Conservation (phyloP, 2,329 filamentous ascomycete genomes). For the Seiridium cupressi region DNA sequence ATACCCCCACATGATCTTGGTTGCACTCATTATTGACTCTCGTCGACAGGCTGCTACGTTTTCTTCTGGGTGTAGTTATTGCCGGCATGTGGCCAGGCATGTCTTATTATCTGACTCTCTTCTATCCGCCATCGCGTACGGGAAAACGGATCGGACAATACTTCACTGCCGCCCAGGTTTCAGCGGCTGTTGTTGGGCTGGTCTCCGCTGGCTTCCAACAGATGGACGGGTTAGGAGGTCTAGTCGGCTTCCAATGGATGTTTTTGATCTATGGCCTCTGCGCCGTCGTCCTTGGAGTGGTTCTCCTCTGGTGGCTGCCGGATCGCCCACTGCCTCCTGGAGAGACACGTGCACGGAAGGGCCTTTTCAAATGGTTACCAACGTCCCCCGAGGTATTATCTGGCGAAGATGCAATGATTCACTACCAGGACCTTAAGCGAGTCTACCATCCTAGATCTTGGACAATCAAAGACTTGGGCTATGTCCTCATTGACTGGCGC, state of each 20-base stretch:
- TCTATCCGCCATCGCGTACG: slow-evolving; percentile 83
- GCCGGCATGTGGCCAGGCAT: slow-evolving; percentile 96
- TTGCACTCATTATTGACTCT: too few relatives aligned
- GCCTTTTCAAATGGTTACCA: slow-evolving; percentile 66
- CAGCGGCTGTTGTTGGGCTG: slow-evolving; percentile 82
- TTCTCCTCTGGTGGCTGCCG: slow-evolving; percentile 85
- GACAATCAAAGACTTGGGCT: slow-evolving; percentile 67
- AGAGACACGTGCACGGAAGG: slow-evolving; percentile 47
- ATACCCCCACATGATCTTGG: neutral
- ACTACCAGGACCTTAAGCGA: slow-evolving; percentile 78
- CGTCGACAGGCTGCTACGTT: slow-evolving; percentile 65
- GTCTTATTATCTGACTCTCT: slow-evolving; percentile 88
- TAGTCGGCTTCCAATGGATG: slow-evolving; percentile 90
- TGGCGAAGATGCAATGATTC: slow-evolving; percentile 75
- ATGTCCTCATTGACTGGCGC: slow-evolving; percentile 80
- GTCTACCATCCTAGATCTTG: slow-evolving; percentile 77
- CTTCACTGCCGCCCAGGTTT: slow-evolving; percentile 85
- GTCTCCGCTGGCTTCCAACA: slow-evolving; percentile 90
- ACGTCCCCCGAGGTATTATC: slow-evolving; percentile 66
- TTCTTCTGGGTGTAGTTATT: slow-evolving; percentile 82
- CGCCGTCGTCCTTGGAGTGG: slow-evolving; percentile 68
- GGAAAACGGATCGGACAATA: slow-evolving; percentile 88
- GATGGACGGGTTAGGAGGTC: slow-evolving; percentile 75
- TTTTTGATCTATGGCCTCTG: slow-evolving; percentile 83
- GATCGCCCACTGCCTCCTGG: slow-evolving; percentile 77